Conservation (phyloP, 257 asterid genomes). For the Solanum dulcamara region DNA sequence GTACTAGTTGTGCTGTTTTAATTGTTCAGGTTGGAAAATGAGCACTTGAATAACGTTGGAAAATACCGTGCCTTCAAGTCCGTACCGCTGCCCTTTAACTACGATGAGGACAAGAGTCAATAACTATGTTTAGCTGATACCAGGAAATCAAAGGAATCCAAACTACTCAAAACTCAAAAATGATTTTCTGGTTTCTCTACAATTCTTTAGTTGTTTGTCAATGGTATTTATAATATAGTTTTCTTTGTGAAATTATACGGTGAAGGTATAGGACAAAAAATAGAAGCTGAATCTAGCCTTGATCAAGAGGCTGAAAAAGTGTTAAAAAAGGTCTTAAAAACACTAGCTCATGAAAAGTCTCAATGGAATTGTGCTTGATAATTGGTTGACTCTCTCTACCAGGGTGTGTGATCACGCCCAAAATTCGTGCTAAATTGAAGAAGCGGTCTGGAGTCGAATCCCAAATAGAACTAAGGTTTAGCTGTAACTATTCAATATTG, state of each 20-base stretch:
- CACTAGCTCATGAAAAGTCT: neutral
- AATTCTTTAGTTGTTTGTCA: neutral
- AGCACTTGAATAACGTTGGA: slow-evolving; percentile 77
- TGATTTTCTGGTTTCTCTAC: neutral
- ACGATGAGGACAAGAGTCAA: slow-evolving; percentile 37
- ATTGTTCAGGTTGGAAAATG: slow-evolving; percentile 61
- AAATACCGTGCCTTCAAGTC: slow-evolving; percentile 65
- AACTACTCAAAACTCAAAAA: neutral
- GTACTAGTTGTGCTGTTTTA: neutral
- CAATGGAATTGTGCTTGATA: neutral
- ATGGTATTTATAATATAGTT: neutral
- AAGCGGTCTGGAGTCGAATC: too few relatives aligned
- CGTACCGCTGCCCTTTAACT: slow-evolving; percentile 72
- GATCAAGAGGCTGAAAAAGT: too few relatives aligned
- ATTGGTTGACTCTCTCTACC: too few relatives aligned
- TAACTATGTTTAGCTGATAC: neutral
- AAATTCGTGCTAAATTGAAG: too few relatives aligned
- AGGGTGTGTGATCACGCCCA: too few relatives aligned
- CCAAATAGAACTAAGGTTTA: too few relatives aligned
- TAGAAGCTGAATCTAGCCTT: neutral
- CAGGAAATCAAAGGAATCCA: neutral
- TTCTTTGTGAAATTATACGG: neutral
- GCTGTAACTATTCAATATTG: too few relatives aligned
- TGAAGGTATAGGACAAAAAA: neutral
- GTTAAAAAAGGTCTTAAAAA: neutral